Evolutionary conservation across 169 alveolate species (phyloP), one percentile per base, ranked within the genome.

Genomic region (Sarcocystis neurona): DNA sequence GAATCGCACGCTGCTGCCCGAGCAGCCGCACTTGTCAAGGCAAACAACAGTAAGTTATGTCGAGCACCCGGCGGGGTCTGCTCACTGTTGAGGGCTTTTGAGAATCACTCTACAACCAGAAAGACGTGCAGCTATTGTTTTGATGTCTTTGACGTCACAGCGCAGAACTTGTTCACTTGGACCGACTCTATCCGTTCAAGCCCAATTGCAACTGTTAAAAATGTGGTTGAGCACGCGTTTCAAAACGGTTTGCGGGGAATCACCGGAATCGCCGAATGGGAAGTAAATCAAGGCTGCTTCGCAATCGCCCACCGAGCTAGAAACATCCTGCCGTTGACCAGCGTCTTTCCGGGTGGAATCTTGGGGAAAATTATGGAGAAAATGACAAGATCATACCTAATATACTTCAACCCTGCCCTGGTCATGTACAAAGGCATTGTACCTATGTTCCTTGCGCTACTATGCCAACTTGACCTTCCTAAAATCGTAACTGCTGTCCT

Each of bases 151-250:
- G n/a, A n/a, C n/a, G n/a, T n/a, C n/a, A 5, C 78, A 87, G 91
- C 84, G 58, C 48, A 60, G 39, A 75, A 63, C 50, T 41, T 87
- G 20, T 87, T 87, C 41, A 46, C 91, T n/a, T 87, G 91, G 91
- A 10, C 43, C 23, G 70, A 34, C 75, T 87, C 91, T 5, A 32
- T 87, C n/a, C n/a, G n/a, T n/a, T n/a, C n/a, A n/a, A n/a, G n/a
- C n/a, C 91, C 91, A 5, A 8, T 87, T 43, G 87, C 91, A 77
- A 87, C 91, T 32, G 87, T 87, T 50, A 75, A 84, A 4, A 87
- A 87, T 58, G 91, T 87, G 34, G 91, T 87, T 58, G 48, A 32
- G n/a, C 58, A 41, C 75, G 91, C 91, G 8, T 78, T 87, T 43
- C 60, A 87, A 20, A 85, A 87, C 70, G 70, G 87, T 23, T 58